phyloP scores from a whole-genome alignment of 768 basidiomycete genomes.

The Glaciozyma martinii region DNA sequence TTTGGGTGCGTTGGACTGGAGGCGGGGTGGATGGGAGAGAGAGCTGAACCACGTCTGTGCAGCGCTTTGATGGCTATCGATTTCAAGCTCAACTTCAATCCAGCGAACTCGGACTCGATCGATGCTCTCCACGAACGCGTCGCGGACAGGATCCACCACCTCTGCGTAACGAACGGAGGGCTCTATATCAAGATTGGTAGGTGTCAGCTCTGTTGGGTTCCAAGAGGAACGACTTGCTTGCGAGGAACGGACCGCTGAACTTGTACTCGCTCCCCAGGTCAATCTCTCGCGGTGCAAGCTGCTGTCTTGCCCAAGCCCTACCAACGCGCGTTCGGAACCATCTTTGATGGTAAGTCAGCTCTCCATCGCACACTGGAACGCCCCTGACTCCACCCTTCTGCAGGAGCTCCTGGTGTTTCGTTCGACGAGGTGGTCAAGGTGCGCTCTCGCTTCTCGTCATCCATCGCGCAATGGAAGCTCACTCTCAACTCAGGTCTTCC shows the following conservation, averaged over 20 bases:
- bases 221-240: no score
- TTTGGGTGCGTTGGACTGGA: conserved; percentile 1
- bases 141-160: conserved; percentile 62
- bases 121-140: conserved; percentile 76
- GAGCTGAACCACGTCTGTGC: no score
- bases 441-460: conserved; percentile 41
- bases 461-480: conserved; percentile 33
- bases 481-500: conserved; percentile 23
- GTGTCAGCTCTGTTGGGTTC: conserved; percentile 26
- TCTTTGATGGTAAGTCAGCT: no score
- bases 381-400: conserved; percentile 74
- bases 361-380: conserved; percentile 39
- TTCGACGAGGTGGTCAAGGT: conserved; percentile 60
- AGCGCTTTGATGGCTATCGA: conserved; percentile 59
- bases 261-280: conserved; percentile 38
- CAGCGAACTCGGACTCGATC: conserved; percentile 56
- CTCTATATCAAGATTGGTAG: conserved; percentile 72
- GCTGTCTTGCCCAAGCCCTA: conserved; percentile 66
- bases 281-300: conserved; percentile 75
- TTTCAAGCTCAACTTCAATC: conserved; percentile 82
- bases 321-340: conserved; percentile 58
- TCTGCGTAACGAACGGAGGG: conserved; percentile 70
- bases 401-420: conserved; percentile 76
- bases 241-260: no score
- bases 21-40: background rate